phyloP scores from a whole-genome alignment of 1,139 yeast genomes.

The Saccharomyces pastorianus region DNA sequence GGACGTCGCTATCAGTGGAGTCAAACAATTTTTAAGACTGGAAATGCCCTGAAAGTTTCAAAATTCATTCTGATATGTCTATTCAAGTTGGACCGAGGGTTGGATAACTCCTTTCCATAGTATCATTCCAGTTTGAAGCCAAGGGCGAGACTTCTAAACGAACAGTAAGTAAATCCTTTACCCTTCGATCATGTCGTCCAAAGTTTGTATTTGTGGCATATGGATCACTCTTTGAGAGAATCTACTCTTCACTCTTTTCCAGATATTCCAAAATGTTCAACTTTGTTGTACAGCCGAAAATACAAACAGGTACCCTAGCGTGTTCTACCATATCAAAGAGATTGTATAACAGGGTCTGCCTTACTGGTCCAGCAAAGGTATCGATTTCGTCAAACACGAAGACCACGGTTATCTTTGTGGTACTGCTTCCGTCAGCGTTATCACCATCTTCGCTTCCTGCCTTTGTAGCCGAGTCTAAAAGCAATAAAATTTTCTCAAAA shows the following conservation, averaged over 20 bases:
- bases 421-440: constrained; percentile 8
- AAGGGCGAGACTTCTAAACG: constrained; percentile 9
- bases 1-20: constrained; percentile 35
- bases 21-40: constrained; percentile 45
- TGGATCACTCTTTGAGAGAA: constrained; percentile 73
- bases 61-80: constrained; percentile 40
- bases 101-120: constrained; percentile 33
- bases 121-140: constrained; percentile 43
- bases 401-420: constrained; percentile 48
- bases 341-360: constrained; percentile 80
- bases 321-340: constrained; percentile 78
- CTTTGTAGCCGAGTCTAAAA: constrained; percentile 35
- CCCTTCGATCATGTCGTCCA: constrained; percentile 38
- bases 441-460: constrained; percentile 17
- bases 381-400: constrained; percentile 84
- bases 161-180: constrained; percentile 29
- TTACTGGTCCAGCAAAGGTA: constrained; percentile 56
- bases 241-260: constrained; percentile 83
- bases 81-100: constrained; percentile 31
- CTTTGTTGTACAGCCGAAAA: constrained; percentile 71
- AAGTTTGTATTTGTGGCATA: constrained; percentile 42
- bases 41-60: constrained; percentile 53
- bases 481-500: constrained; percentile 43
- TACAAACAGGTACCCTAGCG: constrained; percentile 67
- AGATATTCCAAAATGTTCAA: constrained; percentile 69